Percentiles rank a stretch among this genome's conserved stretches.
Conservation (phyloP, 371 early-diverging fungal genomes). For the Nematocida ironsii region DNA sequence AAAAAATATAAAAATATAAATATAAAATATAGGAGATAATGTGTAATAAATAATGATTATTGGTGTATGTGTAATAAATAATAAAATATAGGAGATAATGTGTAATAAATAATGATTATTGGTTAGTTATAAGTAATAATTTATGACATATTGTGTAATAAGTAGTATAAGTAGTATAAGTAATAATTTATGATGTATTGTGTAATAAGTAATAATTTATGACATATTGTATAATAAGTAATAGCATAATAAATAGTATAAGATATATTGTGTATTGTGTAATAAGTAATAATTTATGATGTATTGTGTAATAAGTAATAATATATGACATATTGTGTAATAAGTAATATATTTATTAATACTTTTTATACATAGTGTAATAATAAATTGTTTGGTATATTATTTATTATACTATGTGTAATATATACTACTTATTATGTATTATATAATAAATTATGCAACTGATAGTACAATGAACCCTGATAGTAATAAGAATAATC, state of each 20-base stretch:
- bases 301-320: background rate
- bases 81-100: background rate
- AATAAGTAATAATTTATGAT: background rate
- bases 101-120: background rate
- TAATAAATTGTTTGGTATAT: background rate
- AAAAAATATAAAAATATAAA: background rate
- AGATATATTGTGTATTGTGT: background rate
- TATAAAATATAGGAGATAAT: background rate
- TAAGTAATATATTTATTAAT: background rate
- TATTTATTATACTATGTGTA: background rate
- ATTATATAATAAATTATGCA: constrained; percentile 17
- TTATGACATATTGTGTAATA: background rate
- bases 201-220: background rate
- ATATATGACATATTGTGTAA: background rate
- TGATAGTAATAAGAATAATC: constrained; percentile 31
- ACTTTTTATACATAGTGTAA: background rate
- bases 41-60: background rate
- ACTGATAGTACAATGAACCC: constrained; percentile 50
- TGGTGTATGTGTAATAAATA: too few species aligned
- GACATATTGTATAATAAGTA: background rate
- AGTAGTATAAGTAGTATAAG: too few species aligned
- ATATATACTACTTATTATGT: background rate
- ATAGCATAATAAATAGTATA: too few species aligned
- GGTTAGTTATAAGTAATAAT: too few species aligned
- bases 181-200: too few species aligned